Conservation (phyloP, 2,329 filamentous ascomycete genomes). For the Harringtonia lauricola region DNA sequence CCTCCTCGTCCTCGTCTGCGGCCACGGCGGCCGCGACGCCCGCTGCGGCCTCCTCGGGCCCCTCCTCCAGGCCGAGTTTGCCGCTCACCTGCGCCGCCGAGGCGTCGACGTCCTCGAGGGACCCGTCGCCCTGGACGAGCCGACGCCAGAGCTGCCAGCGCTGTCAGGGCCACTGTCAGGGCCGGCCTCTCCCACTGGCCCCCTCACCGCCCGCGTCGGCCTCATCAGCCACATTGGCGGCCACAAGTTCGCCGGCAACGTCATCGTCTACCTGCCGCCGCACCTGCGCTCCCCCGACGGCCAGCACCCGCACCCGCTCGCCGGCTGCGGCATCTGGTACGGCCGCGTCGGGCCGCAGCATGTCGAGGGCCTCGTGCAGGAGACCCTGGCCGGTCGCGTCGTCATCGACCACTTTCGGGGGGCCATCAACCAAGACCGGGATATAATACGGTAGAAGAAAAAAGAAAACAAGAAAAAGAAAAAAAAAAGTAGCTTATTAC, state of each 20-base stretch:
- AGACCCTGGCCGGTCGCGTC: conserved; percentile 57
- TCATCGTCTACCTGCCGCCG: conserved; percentile 70
- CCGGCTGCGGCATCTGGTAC: conserved; percentile 72
- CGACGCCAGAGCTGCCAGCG: conserved; percentile 2
- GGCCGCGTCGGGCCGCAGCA: conserved; percentile 64
- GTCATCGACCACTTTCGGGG: conserved; percentile 64
- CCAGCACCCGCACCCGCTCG: conserved; percentile 42
- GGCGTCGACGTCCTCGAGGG: conserved; percentile 38
- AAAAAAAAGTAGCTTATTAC: background rate
- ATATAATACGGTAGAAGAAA: conserved; percentile 34
- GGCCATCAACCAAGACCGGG: conserved; percentile 45
- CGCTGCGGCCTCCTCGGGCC: conserved; percentile 77
- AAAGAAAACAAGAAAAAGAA: background rate
- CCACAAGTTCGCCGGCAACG: conserved; percentile 78
- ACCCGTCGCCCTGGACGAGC: conserved; percentile 27
- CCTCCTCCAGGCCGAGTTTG: conserved; percentile 60
- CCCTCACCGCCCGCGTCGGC: conserved; percentile 46
- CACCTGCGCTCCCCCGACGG: conserved; percentile 26
- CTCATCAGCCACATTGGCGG: conserved; percentile 72
- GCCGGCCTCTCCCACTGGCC: background rate
- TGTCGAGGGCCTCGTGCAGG: conserved; percentile 62
- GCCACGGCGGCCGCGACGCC: conserved; percentile 70
- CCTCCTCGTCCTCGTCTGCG: conserved; percentile 74
- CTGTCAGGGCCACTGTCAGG: background rate
- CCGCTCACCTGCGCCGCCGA: conserved; percentile 37